These are phyloP conservation scores for Debaryomyces tyrocola DNA, from an alignment of 805 yeast species.

Conservation along the genomic window DNA sequence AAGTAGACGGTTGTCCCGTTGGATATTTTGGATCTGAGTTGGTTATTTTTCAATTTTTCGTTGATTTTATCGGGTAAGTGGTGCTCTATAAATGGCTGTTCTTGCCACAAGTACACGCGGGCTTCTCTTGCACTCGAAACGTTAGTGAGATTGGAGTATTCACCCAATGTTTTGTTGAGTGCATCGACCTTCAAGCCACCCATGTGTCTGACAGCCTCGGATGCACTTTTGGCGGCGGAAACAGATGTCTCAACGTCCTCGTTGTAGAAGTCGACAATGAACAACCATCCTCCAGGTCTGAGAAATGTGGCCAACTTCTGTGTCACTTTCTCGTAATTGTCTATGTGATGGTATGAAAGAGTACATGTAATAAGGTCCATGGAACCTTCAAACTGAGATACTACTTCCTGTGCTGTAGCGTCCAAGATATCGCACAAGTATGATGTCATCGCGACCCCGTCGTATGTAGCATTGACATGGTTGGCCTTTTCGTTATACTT, in stretches of 20 bases:
- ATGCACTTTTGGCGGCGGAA: background rate
- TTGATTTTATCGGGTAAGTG: conserved; percentile 19
- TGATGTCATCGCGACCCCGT: conserved; percentile 7
- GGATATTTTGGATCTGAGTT: conserved; percentile 10
- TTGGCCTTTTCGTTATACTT: conserved; percentile 14
- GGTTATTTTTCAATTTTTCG: conserved; percentile 14
- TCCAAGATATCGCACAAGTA: conserved; percentile 26
- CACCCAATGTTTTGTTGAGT: conserved; percentile 19
- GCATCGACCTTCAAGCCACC: conserved; percentile 29
- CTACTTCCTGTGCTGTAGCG: conserved; percentile 9
- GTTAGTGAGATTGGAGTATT: conserved; percentile 18
- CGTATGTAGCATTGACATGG: conserved; percentile 2
- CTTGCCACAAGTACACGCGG: conserved; percentile 22
- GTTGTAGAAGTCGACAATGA: conserved; percentile 41
- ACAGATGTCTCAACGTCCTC: conserved; percentile 24
- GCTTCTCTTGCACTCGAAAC: conserved; percentile 22
- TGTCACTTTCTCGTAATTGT: conserved; percentile 28
- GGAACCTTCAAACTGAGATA: conserved; percentile 13
- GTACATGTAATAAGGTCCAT: conserved; percentile 39
- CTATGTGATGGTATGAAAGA: conserved; percentile 40
- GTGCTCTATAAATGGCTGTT: conserved; percentile 18
- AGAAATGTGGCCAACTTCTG: conserved; percentile 31
- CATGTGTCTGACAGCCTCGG: conserved; percentile 28
- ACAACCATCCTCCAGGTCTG: conserved; percentile 32
- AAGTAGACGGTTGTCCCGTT: conserved; percentile 8